These are phyloP conservation scores for Kazachstania africana DNA, from an alignment of 805 yeast species.

Conservation along the genomic window DNA sequence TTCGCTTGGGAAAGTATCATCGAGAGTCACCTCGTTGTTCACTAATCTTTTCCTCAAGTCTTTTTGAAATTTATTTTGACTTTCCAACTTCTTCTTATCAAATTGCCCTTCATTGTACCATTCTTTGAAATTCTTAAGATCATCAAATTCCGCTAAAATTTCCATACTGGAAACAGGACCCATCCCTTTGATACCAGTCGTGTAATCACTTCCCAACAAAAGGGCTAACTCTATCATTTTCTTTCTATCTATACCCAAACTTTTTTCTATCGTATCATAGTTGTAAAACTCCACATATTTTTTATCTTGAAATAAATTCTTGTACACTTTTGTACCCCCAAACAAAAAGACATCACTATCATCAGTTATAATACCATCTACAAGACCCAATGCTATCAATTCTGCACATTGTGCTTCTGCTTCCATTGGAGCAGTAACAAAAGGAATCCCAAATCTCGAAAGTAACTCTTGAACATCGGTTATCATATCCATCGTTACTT, in stretches of 20 bases:
- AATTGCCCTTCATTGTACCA: slow-evolving; percentile 35
- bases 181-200: slow-evolving; percentile 82
- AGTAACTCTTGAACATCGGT: slow-evolving; percentile 82
- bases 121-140: slow-evolving; percentile 27
- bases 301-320: slow-evolving; percentile 89
- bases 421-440: slow-evolving; percentile 93
- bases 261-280: slow-evolving; percentile 42
- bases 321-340: slow-evolving; percentile 76
- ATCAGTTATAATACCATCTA: slow-evolving; percentile 93
- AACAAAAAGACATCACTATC: slow-evolving; percentile 94
- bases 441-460: slow-evolving; percentile 86
- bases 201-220: slow-evolving; percentile 87
- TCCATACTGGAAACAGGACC: slow-evolving; percentile 94
- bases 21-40: slow-evolving; percentile 44
- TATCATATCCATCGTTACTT: slow-evolving; percentile 77
- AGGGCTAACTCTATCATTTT: slow-evolving; percentile 72
- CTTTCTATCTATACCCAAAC: slow-evolving; percentile 51
- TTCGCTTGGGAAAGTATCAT: slow-evolving; percentile 57
- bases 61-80: slow-evolving; percentile 40
- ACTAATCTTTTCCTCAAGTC: slow-evolving; percentile 44
- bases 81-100: slow-evolving; percentile 28
- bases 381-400: slow-evolving; percentile 51
- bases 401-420: slow-evolving; percentile 98
- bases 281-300: slow-evolving; percentile 82
- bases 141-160: slow-evolving; percentile 71